Base-by-base conservation (phyloP, 345 rosid genomes). In the Citrus reticulata region DNA sequence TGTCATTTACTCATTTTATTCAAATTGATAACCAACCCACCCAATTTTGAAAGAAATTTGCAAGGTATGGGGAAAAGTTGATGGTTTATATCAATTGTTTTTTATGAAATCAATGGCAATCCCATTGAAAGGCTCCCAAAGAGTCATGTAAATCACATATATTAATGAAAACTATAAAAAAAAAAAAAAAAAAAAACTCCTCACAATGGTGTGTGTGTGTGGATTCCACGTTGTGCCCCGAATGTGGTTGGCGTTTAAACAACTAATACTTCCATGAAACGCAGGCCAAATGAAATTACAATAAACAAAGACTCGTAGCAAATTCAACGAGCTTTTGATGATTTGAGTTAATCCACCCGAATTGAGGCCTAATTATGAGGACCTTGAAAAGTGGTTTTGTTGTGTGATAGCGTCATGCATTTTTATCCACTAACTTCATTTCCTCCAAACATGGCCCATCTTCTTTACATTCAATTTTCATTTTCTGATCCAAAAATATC, bases 391-490 rank as follows among this genome's bases (percentile, higher is more conserved):
- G 68, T 79, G 74, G 83, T 68, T 79, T 83, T 39, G 77, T 59
- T 79, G 59, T 10, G 62, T 74, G 68, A 78, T 24, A 34, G 63
- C 77, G 65, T 76, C 74, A 72, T 72, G 34, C 77, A 54, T 22
- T 74, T 66, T 66, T 7, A 34, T 22, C 58, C 68, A 83, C 79
- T 76, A 29, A 77, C 86, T 83, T 77, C 83, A 80, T 76, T 83
- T 61, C 46, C 78, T 35, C 8, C 70, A 68, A 65, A 30, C 67
- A 6, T 68, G 66, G 42, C 35, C 64, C 85, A 79, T 79, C 42
- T 5, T 79, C 80, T 83, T 79, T 79, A 30, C 83, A 67, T 74
- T 29, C 39, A 9, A 67, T 4, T 40, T 22, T 16, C 7, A 30
- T 16, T 4, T 27, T 3, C 6, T 54, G 22, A 17, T 54, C 17